Percentiles rank a stretch among this genome's conserved stretches.
Conservation (phyloP, 2,329 filamentous ascomycete genomes). For the Davidsoniella neocaledoniae region DNA sequence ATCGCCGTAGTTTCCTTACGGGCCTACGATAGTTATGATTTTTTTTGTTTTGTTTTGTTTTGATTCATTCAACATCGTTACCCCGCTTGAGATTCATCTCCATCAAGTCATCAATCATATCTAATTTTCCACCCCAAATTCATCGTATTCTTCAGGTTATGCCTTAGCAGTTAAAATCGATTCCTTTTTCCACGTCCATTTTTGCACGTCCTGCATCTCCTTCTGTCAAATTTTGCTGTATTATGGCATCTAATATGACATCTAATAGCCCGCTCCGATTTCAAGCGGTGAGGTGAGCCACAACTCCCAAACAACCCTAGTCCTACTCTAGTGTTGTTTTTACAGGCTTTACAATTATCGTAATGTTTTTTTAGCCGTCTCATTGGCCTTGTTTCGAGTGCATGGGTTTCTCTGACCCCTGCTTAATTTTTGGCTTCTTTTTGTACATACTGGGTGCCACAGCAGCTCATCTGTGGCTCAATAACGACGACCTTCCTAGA, state of each 20-base stretch:
- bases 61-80: no score
- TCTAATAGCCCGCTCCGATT: no score
- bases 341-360: no score
- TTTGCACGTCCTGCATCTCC: background rate
- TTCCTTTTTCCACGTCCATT: background rate
- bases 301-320: no score
- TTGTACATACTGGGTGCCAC: background rate
- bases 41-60: background rate
- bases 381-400: background rate
- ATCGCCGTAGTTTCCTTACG: background rate
- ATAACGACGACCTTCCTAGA: slow-evolving; percentile 5
- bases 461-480: slow-evolving; percentile 4
- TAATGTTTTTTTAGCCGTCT: background rate
- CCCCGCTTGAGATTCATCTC: no score
- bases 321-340: no score
- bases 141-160: background rate
- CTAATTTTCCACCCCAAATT: no score
- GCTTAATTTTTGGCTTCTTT: no score
- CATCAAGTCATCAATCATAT: no score
- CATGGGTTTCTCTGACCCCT: background rate
- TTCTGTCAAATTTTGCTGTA: background rate
- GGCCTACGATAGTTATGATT: background rate
- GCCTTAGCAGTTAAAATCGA: background rate
- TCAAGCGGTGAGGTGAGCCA: slow-evolving; percentile 3
- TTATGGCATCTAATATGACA: no score